Conservation (phyloP, 331 rosid genomes). For the Acacia concinna region DNA sequence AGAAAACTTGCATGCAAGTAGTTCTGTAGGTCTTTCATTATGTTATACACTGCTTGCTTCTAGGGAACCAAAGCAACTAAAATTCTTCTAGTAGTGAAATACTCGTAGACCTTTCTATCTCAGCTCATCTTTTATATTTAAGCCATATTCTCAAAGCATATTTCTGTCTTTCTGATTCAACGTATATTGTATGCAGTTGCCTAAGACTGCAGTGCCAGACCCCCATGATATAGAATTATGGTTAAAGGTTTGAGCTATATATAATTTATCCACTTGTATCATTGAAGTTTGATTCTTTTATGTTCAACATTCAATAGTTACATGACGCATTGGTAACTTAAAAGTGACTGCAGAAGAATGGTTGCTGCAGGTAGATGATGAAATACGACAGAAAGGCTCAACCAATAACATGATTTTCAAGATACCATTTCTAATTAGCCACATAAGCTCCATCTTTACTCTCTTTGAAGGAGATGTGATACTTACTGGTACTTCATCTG, state of each 20-base stretch:
- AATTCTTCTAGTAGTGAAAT: neutral
- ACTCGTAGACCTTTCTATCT: neutral
- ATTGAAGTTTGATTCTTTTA: conserved; percentile 9
- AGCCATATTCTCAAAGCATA: conserved; percentile 18
- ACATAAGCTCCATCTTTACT: conserved; percentile 80
- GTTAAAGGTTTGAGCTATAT: conserved; percentile 71
- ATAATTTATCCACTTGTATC: conserved; percentile 11
- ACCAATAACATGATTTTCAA: conserved; percentile 93
- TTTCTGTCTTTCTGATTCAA: conserved; percentile 10
- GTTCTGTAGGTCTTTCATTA: conserved; percentile 3
- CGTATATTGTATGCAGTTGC: conserved; percentile 56
- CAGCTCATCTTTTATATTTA: conserved; percentile 2
- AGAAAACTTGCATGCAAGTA: conserved; percentile 22
- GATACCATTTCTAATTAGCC: conserved; percentile 86
- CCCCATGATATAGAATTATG: conserved; percentile 84
- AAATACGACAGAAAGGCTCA: conserved; percentile 87
- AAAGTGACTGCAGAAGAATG: conserved; percentile 25
- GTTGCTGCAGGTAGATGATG: conserved; percentile 72
- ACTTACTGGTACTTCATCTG: conserved; percentile 66
- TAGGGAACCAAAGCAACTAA: neutral
- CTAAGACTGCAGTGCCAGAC: conserved; percentile 63
- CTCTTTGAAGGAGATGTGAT: conserved; percentile 95
- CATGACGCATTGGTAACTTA: conserved; percentile 7
- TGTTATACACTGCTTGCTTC: neutral
- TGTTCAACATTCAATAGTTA: conserved; percentile 27